Conservation (phyloP, 257 asterid genomes). For the Solanum ossicruentum region DNA sequence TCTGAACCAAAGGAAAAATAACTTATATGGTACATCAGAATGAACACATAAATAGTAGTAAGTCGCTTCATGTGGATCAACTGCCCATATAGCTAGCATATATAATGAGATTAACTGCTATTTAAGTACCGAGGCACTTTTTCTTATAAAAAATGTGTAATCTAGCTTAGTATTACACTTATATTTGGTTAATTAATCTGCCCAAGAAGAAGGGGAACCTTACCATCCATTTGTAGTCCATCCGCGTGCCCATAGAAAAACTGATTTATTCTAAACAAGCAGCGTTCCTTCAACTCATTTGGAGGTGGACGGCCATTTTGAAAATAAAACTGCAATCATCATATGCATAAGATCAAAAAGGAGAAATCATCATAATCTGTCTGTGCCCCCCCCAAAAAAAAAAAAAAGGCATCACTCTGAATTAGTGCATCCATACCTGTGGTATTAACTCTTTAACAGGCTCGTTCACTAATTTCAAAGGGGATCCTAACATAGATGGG, state of each 20-base stretch:
- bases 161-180: not conserved
- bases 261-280: constrained; percentile 89
- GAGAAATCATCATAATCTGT: not conserved
- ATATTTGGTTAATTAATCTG: not conserved
- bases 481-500: constrained; percentile 72
- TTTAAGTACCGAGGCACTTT: not conserved
- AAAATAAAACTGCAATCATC: constrained; percentile 72
- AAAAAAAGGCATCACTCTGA: not conserved
- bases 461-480: constrained; percentile 75
- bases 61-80: not conserved
- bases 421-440: constrained; percentile 42
- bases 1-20: constrained; percentile 35
- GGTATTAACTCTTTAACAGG: constrained; percentile 89
- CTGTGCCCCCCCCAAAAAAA: not conserved
- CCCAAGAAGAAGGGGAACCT: constrained; percentile 6
- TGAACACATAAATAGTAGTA: not conserved
- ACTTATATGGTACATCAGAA: not conserved
- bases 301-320: constrained; percentile 89
- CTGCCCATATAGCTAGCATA: not conserved
- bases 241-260: constrained; percentile 84
- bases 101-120: not conserved
- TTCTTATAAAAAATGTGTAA: not conserved
- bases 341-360: constrained; percentile 4
- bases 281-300: constrained; percentile 86
- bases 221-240: constrained; percentile 84